Evolutionary conservation across 164 flowering plant genomes (phyloP), one percentile per base, ranked within the genome.

Genomic region (Dillenia turbinata): DNA sequence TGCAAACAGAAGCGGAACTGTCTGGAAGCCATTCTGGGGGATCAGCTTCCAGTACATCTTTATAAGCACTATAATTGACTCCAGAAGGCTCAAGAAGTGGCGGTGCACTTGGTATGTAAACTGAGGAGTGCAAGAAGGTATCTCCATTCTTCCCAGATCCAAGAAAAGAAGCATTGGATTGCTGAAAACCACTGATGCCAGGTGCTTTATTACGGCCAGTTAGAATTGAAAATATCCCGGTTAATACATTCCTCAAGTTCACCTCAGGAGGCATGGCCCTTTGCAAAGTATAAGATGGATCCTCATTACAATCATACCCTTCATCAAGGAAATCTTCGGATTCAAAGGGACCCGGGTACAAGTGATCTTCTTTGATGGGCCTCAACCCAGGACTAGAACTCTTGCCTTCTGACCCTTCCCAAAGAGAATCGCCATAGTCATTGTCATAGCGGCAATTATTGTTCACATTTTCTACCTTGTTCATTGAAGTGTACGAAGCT

Each of bases 1-100:
- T 90, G 68, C 98, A 92, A 52, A 49, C 75, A 9, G 74, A 58
- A 59, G 91, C 55, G 44, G 82, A 76, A 74, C 98, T 92, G 64
- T 92, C 98, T 14, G 93, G 96, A 59, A 90, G 81, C 98, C 98
- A 92, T 47, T 92, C 93, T 0, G 96, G 96, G 22, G 98, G 96
- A 10, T 92, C 92, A 50, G 96, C 83, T 59, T 88, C 96, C 79
- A 90, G 72, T 1, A 92, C 81, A 49, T 86, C 93, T 59, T 81
- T 88, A 68, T 79, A 86, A 47, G 83, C 86, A 78, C 52, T 69
- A 62, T 81, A 81, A 54, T 79, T 75, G 12, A 78, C 56, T 33
- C 82, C 86, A 67, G 52, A 67, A 3, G 80, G 85, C 72, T 82
- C 90, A 16, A 89, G 70, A 69, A 94, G 83, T n/a, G 98, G 98